A percentile compares a stretch with the other conserved stretches of the same genome.
Evolutionary conservation across 768 basidiomycete species (phyloP).

Genomic region (Lactarius hatsudake): DNA sequence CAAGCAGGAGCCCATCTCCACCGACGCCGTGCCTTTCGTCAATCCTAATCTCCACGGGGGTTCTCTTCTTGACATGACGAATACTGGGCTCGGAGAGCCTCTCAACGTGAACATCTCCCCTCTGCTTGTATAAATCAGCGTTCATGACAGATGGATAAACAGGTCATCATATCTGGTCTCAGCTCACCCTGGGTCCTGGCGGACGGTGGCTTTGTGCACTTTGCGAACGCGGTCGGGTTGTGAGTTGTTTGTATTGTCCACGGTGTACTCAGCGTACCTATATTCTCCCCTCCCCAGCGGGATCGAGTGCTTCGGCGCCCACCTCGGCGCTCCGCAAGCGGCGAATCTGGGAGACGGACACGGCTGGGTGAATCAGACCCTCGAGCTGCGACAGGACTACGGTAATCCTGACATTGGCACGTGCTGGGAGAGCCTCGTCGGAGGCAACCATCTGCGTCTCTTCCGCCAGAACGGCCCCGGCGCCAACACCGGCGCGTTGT

Average conservation of each 20-base stretch:
- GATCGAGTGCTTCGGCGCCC: conserved; percentile 33
- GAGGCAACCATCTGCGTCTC: conserved; percentile 27
- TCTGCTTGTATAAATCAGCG: background rate
- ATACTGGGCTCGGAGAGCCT: conserved; percentile 21
- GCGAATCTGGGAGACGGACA: conserved; percentile 51
- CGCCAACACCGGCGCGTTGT: conserved; percentile 36
- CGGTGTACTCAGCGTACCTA: background rate
- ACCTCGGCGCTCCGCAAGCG: conserved; percentile 38
- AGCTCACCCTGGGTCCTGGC: conserved; percentile 22
- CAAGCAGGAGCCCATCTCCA: background rate
- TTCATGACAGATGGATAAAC: background rate
- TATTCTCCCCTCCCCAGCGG: conserved; percentile 13
- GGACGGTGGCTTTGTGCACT: conserved; percentile 23
- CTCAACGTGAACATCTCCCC: conserved; percentile 19
- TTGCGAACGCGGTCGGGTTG: conserved; percentile 24
- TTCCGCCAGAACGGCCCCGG: conserved; percentile 35
- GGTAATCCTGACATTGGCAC: conserved; percentile 39
- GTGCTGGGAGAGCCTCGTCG: conserved; percentile 38
- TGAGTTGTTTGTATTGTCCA: conserved; percentile 6
- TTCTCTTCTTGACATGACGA: conserved; percentile 4
- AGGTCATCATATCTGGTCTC: conserved; percentile 26
- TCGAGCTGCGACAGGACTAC: conserved; percentile 47
- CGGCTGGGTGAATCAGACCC: conserved; percentile 42
- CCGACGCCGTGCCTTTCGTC: background rate
- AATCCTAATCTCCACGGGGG: background rate